phyloP scores from a whole-genome alignment of 306 rosid species.

The Gleditsia sinensis region DNA sequence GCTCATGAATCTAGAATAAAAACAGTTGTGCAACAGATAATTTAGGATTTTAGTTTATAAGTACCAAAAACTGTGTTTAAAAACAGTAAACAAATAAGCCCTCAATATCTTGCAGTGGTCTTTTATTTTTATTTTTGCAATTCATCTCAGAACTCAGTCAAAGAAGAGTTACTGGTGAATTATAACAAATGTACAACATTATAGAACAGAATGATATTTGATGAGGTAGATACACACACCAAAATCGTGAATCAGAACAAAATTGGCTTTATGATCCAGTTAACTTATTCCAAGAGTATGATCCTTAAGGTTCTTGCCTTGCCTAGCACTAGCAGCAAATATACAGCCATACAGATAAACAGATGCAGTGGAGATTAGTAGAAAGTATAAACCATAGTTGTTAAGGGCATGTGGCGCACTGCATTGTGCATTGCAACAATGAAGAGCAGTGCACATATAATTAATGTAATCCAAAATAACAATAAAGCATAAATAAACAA shows the following conservation, averaged over 20 bases:
- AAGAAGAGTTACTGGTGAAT: not conserved
- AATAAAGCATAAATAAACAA: not conserved
- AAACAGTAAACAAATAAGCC: not conserved
- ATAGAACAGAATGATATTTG: not conserved
- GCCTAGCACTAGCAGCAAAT: constrained; percentile 1
- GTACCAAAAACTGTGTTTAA: not conserved
- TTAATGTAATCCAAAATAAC: not conserved
- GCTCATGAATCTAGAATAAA: not conserved
- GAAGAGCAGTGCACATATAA: not conserved
- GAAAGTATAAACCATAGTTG: not conserved
- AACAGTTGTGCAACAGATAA: no score
- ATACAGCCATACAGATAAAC: not conserved
- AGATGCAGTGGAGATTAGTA: not conserved
- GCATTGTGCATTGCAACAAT: not conserved
- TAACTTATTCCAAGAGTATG: not conserved
- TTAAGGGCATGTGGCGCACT: not conserved
- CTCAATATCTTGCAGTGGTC: constrained; percentile 1
- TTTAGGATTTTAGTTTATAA: no score
- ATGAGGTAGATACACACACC: not conserved
- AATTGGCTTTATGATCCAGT: not conserved
- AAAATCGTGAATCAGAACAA: constrained; percentile 1
- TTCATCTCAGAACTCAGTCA: not conserved
- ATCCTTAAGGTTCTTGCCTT: not conserved
- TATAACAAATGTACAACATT: not conserved
- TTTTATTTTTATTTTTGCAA: not conserved